Evolutionary conservation across 768 basidiomycete genomes (phyloP).

Genomic region (Tylopilus rubrobrunneus): DNA sequence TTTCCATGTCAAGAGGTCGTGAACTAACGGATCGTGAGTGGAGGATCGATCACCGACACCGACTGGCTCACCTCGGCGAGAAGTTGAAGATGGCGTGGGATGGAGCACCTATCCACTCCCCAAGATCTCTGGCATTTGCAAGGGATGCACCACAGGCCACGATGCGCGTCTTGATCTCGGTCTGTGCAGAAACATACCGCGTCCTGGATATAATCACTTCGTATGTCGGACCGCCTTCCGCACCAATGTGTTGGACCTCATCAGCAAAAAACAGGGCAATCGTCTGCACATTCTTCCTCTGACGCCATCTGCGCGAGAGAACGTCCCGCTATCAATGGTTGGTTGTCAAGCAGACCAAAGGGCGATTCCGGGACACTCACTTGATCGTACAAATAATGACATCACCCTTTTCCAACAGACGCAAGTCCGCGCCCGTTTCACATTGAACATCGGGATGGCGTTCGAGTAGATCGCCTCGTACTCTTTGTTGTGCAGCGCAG

Average conservation of each 20-base stretch:
- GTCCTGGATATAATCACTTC: conserved; percentile 95
- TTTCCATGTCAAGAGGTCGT: conserved; percentile 95
- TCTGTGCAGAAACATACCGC: conserved; percentile 92
- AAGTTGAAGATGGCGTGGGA: conserved; percentile 98
- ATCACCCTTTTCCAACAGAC: conserved; percentile 86
- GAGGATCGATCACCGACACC: background rate
- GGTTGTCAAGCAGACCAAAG: background rate
- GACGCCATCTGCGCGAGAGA: conserved; percentile 91
- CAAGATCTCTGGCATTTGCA: conserved; percentile 92
- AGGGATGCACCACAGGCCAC: conserved; percentile 94
- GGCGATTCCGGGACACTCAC: conserved; percentile 37
- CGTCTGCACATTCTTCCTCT: conserved; percentile 93
- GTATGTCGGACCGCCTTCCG: conserved; percentile 93
- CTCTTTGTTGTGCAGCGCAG: conserved; percentile 90
- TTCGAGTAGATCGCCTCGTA: conserved; percentile 84
- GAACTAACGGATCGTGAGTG: conserved; percentile 48
- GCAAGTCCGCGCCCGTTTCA: conserved; percentile 88
- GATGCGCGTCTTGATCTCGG: conserved; percentile 87
- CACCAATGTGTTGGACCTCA: conserved; percentile 92
- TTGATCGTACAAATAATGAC: conserved; percentile 90
- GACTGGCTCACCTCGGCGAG: conserved; percentile 65
- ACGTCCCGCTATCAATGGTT: conserved; percentile 77
- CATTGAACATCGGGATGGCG: conserved; percentile 85
- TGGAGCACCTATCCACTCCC: conserved; percentile 96
- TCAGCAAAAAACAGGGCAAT: conserved; percentile 93